These are phyloP conservation scores for Pseudogymnoascus sp. DNA, from an alignment of 2,329 filamentous ascomycete species.

Conservation along the genomic window DNA sequence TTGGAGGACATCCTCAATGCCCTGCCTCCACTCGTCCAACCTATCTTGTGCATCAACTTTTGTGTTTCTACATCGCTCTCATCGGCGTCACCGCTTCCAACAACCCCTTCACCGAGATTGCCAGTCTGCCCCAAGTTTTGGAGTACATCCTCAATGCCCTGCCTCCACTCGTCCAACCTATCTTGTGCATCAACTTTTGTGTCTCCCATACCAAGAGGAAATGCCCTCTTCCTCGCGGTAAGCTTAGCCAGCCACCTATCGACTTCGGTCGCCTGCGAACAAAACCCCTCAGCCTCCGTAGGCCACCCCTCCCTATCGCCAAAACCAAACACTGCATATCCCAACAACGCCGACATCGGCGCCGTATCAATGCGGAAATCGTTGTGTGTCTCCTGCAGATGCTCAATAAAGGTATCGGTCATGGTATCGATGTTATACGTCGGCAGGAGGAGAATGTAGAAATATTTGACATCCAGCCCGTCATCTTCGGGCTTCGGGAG, in stretches of 20 bases:
- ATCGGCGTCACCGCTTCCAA: slow-evolving; percentile 68
- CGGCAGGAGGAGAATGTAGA: slow-evolving; percentile 80
- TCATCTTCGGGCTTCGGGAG: slow-evolving; percentile 52
- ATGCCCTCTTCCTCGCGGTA: slow-evolving; percentile 77
- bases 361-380: slow-evolving; percentile 94
- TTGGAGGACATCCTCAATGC: slow-evolving; percentile 62
- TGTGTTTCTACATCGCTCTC: slow-evolving; percentile 82
- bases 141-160: slow-evolving; percentile 65
- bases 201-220: slow-evolving; percentile 81
- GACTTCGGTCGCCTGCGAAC: slow-evolving; percentile 80
- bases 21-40: slow-evolving; percentile 68
- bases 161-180: slow-evolving; percentile 67
- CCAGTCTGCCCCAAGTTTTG: slow-evolving; percentile 52
- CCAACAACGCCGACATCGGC: slow-evolving; percentile 65
- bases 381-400: slow-evolving; percentile 86
- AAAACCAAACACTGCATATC: slow-evolving; percentile 90
- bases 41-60: slow-evolving; percentile 62
- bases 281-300: slow-evolving; percentile 82
- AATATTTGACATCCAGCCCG: slow-evolving; percentile 45
- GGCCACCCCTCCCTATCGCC: slow-evolving; percentile 91
- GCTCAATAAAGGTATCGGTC: slow-evolving; percentile 77
- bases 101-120: slow-evolving; percentile 54
- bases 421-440: slow-evolving; percentile 95
- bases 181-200: slow-evolving; percentile 63
- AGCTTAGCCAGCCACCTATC: slow-evolving; percentile 98